A percentile compares a stretch with the other conserved stretches of the same genome.
These are phyloP conservation scores for Thymus mandschuricus DNA, from an alignment of 257 asterid genomes.

Conservation along the genomic window DNA sequence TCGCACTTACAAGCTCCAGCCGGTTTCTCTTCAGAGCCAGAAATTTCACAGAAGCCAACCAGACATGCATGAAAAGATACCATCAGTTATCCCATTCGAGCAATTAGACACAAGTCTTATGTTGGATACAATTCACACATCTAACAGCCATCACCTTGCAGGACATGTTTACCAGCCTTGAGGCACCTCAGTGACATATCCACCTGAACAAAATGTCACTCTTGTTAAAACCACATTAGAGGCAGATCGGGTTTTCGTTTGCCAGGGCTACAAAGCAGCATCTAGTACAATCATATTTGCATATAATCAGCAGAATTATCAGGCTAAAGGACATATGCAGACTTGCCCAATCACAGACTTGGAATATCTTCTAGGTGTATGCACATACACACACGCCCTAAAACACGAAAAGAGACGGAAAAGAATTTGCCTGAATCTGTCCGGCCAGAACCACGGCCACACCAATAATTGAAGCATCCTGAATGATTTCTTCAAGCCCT, in stretches of 20 bases:
- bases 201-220: slow-evolving; percentile 58
- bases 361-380: background rate
- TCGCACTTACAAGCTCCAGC: slow-evolving; percentile 79
- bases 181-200: slow-evolving; percentile 84
- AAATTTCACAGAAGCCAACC: slow-evolving; percentile 39
- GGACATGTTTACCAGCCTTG: slow-evolving; percentile 88
- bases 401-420: slow-evolving; percentile 20
- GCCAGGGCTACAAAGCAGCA: background rate
- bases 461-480: slow-evolving; percentile 68
- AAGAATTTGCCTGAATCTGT: slow-evolving; percentile 65
- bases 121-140: slow-evolving; percentile 11
- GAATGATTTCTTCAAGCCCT: slow-evolving; percentile 80
- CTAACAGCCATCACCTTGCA: slow-evolving; percentile 70
- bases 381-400: background rate
- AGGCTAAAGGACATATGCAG: background rate
- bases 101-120: slow-evolving; percentile 19
- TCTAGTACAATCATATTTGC: background rate
- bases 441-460: slow-evolving; percentile 94
- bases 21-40: slow-evolving; percentile 76
- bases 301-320: background rate
- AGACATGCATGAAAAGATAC: slow-evolving; percentile 49
- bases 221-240: slow-evolving; percentile 27
- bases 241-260: background rate
- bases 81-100: slow-evolving; percentile 39
- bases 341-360: background rate